These are phyloP conservation scores for Neofusicoccum kwambonambiense DNA, from an alignment of 2,329 filamentous ascomycete species.

Conservation along the genomic window DNA sequence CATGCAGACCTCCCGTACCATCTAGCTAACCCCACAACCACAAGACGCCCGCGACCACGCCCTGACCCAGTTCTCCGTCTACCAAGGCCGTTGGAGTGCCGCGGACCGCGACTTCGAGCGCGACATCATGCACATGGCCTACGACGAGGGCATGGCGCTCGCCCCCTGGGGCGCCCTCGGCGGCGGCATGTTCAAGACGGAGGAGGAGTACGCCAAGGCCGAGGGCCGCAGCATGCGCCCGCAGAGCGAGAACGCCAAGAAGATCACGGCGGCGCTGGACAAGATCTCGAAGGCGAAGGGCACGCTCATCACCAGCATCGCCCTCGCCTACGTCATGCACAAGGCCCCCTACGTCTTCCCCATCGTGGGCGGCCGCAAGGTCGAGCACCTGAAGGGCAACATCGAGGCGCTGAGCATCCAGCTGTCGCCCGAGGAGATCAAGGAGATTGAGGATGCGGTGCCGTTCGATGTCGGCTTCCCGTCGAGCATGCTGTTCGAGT, in stretches of 20 bases:
- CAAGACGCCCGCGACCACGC: conserved; percentile 41
- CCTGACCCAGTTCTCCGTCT: conserved; percentile 39
- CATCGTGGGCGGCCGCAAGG: conserved; percentile 67
- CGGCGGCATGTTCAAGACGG: conserved; percentile 43
- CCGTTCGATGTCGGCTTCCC: conserved; percentile 69
- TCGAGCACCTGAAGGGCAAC: conserved; percentile 68
- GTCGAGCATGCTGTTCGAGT: conserved; percentile 51
- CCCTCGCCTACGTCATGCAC: conserved; percentile 71
- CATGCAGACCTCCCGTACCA: neutral
- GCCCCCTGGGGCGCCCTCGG: conserved; percentile 57
- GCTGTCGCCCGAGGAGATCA: conserved; percentile 61
- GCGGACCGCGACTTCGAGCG: conserved; percentile 45
- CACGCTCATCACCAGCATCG: conserved; percentile 57
- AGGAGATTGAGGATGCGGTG: conserved; percentile 62
- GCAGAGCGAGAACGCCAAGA: conserved; percentile 48
- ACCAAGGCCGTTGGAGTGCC: conserved; percentile 44
- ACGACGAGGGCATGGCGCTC: conserved; percentile 42
- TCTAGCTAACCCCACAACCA: conserved; percentile 10
- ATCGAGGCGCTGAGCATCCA: conserved; percentile 65
- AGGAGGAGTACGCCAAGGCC: conserved; percentile 45
- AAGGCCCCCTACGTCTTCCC: conserved; percentile 73
- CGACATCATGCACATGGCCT: conserved; percentile 47
- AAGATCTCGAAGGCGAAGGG: conserved; percentile 57
- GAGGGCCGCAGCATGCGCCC: conserved; percentile 42
- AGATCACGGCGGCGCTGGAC: conserved; percentile 58